A percentile compares a stretch with the other conserved stretches of the same genome.
These are phyloP conservation scores for Backusella luteola DNA, from an alignment of 192 early-diverging fungal species.

Conservation along the genomic window DNA sequence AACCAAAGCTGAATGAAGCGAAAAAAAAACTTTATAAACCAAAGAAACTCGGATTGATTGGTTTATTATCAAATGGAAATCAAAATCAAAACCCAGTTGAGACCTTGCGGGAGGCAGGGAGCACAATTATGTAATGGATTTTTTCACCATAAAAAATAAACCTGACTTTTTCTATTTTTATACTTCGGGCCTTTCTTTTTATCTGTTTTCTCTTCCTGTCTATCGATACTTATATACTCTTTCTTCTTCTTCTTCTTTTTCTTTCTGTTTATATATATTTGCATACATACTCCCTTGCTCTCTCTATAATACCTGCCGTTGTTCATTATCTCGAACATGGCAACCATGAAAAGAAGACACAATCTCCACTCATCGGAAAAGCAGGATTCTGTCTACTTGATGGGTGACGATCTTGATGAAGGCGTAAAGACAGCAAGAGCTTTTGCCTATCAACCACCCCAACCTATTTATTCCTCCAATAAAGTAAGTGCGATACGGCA, in stretches of 20 bases:
- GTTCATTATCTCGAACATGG: slow-evolving; percentile 15
- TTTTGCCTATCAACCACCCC: slow-evolving; percentile 16
- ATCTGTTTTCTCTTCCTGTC: background rate
- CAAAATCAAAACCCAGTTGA: slow-evolving; percentile 6
- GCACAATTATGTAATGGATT: background rate
- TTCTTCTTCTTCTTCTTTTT: background rate
- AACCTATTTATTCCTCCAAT: slow-evolving; percentile 42
- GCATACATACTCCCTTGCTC: background rate
- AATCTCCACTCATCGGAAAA: slow-evolving; percentile 10
- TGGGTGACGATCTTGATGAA: slow-evolving; percentile 7
- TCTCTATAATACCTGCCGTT: background rate
- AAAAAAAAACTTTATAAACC: background rate
- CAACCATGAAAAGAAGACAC: slow-evolving; percentile 32
- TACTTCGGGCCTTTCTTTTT: background rate
- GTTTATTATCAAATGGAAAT: background rate
- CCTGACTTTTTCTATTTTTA: slow-evolving; percentile 2
- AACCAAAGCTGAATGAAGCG: background rate
- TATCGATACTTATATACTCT: background rate
- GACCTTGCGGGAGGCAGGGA: background rate
- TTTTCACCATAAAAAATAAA: background rate
- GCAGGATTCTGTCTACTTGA: background rate
- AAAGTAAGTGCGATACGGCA: slow-evolving; percentile 35
- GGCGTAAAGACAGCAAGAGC: slow-evolving; percentile 17
- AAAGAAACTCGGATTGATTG: background rate
- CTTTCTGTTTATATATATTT: background rate